Percentiles rank a stretch among this genome's conserved stretches.
phyloP scores from a whole-genome alignment of 1,284 basidiomycete genomes.

The Spongispora temasekensis region DNA sequence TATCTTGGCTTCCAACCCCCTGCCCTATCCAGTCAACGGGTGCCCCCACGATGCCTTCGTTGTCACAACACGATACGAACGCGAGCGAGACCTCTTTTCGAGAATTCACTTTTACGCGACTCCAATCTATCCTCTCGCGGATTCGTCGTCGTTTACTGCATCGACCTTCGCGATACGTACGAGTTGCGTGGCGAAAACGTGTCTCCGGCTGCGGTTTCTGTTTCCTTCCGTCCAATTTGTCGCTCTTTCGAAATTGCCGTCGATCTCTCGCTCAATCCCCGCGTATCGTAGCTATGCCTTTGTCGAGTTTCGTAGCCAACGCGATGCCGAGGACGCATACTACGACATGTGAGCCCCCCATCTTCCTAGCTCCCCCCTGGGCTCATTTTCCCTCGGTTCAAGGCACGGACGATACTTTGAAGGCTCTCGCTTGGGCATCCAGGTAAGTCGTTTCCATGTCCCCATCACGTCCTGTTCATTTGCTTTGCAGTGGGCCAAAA shows the following conservation, averaged over 20 bases:
- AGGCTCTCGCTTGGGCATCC: constrained; percentile 79
- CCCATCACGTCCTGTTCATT: background rate
- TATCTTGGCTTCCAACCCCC: constrained; percentile 29
- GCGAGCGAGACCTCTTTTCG: constrained; percentile 29
- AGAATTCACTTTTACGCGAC: constrained; percentile 31
- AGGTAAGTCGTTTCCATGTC: constrained; percentile 46
- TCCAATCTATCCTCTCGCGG: constrained; percentile 31
- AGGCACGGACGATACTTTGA: constrained; percentile 88
- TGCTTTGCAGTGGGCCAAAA: constrained; percentile 79
- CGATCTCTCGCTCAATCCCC: constrained; percentile 68
- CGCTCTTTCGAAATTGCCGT: constrained; percentile 32
- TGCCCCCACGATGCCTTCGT: constrained; percentile 24
- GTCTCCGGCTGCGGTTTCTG: constrained; percentile 31
- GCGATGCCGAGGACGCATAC: constrained; percentile 88
- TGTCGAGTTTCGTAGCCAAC: constrained; percentile 82
- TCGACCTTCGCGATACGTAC: constrained; percentile 33
- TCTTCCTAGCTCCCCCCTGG: constrained; percentile 5
- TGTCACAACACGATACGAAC: constrained; percentile 31
- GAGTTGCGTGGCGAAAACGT: constrained; percentile 30
- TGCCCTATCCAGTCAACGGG: constrained; percentile 39
- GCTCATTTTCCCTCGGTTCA: constrained; percentile 10
- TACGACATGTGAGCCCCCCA: constrained; percentile 76
- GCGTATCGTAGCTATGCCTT: constrained; percentile 82
- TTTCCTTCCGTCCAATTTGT: constrained; percentile 33
- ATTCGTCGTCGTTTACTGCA: constrained; percentile 40